Evolutionary conservation across 306 rosid species (phyloP), one percentile per base, ranked within the genome.

Genomic region (Rosa persica): DNA sequence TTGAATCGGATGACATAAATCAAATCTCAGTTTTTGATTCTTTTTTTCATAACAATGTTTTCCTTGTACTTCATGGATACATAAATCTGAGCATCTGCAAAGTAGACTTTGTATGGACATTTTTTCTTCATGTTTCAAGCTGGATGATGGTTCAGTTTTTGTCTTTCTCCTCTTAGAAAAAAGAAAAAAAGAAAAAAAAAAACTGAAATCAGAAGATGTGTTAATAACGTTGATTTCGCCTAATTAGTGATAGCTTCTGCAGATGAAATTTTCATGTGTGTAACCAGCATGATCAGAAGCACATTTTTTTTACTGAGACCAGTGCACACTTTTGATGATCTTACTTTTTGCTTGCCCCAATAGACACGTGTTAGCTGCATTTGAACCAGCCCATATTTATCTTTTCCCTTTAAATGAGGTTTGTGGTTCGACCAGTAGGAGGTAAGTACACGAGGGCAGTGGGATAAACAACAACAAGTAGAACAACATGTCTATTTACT

Each of bases 301-400:
- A 12, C 38, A 11, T 60, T 55, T 55, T 1, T 55, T 11, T n/a
- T 60, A 0, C 36, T 25, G 3, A 23, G 38, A 60, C 17, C 16
- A 42, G n/a, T 75, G 78, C 44, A 46, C 57, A 22, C 5, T 49
- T 72, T n/a, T 19, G 10, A 40, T 22, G 49, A 54, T 60, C 34
- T 72, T 34, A 36, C 69, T 54, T 58, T 52, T 64, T 65, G 40
- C 57, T 42, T 46, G 51, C 15, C 67, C 51, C 43, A 34, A 49
- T 58, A 19, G 44, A 47, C 36, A 30, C 48, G 75, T 67, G 69
- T 74, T 74, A 27, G 34, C 22, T 74, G 61, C 30, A 16, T 66
- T 51, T 67, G 20, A 62, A 23, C 38, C 57, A 15, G 22, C 19
- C 30, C 20, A 20, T 73, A 39, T 57, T 9, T 30, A 42, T 15